Percentiles rank a stretch among this genome's conserved stretches.
Evolutionary conservation across 345 rosid species (phyloP).

Genomic region (Bruguiera gymnorhiza): DNA sequence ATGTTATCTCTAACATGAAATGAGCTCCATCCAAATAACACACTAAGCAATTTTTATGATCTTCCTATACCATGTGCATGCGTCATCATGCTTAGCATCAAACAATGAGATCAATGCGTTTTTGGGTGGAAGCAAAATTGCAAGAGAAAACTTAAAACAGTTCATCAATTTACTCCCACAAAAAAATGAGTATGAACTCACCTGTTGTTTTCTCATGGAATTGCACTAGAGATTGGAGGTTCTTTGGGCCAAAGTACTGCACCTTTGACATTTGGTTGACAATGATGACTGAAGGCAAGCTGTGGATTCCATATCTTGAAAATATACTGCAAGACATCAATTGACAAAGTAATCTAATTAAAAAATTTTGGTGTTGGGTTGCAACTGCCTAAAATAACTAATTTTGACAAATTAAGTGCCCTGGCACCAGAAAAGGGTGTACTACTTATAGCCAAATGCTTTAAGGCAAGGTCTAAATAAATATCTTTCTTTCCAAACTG

Average conservation of each 20-base stretch:
- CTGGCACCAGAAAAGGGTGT: too few relatives aligned
- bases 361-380: background rate
- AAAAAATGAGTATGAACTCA: conserved; percentile 12
- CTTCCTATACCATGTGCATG: background rate
- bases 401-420: too few relatives aligned
- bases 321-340: conserved; percentile 49
- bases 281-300: conserved; percentile 71
- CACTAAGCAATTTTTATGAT: too few relatives aligned
- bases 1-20: too few relatives aligned
- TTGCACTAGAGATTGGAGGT: conserved; percentile 53
- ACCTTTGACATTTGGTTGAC: conserved; percentile 57
- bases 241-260: conserved; percentile 58
- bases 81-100: background rate
- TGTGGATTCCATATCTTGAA: conserved; percentile 80
- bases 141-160: background rate
- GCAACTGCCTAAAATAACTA: too few relatives aligned
- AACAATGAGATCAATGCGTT: background rate
- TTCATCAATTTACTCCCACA: background rate
- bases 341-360: conserved; percentile 11
- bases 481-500: too few relatives aligned
- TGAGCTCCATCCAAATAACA: too few relatives aligned
- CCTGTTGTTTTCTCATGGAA: conserved; percentile 77
- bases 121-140: background rate
- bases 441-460: too few relatives aligned
- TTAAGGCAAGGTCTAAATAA: too few relatives aligned